Conservation (phyloP, 73 alveolate species). For the Uronychia setigera region DNA sequence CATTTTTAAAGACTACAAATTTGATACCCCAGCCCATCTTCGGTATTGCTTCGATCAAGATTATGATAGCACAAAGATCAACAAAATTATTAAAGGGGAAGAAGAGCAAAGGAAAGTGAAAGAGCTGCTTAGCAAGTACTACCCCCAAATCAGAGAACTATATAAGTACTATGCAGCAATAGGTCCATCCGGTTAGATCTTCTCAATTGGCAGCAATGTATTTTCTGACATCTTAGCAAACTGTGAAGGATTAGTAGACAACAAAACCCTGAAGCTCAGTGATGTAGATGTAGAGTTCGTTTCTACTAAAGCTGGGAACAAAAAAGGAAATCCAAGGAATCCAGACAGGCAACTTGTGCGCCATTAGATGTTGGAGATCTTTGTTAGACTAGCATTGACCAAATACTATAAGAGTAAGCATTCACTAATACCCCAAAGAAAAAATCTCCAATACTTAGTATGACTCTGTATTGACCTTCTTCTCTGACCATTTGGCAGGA, state of each 20-base stretch:
- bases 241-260: slow-evolving; percentile 46
- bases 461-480: slow-evolving; percentile 55
- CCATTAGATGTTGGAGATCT: slow-evolving; percentile 65
- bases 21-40: slow-evolving; percentile 31
- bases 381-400: slow-evolving; percentile 67
- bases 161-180: slow-evolving; percentile 69
- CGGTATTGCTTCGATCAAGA: slow-evolving; percentile 51
- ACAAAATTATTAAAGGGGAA: background rate
- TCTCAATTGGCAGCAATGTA: slow-evolving; percentile 63
- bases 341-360: slow-evolving; percentile 66
- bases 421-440: slow-evolving; percentile 5
- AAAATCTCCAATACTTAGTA: slow-evolving; percentile 29
- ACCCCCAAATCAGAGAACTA: slow-evolving; percentile 41
- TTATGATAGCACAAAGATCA: slow-evolving; percentile 40
- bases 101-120: slow-evolving; percentile 17
- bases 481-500: slow-evolving; percentile 22
- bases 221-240: slow-evolving; percentile 55
- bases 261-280: slow-evolving; percentile 43
- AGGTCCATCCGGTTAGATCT: slow-evolving; percentile 54
- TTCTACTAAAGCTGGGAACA: slow-evolving; percentile 62
- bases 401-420: slow-evolving; percentile 54
- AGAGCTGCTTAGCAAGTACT: background rate
- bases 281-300: slow-evolving; percentile 67
- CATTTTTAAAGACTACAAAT: slow-evolving; percentile 28
- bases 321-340: slow-evolving; percentile 50